Evolutionary conservation across 2,329 filamentous ascomycete species (phyloP).

Genomic region (Botrytis hyacinthi): DNA sequence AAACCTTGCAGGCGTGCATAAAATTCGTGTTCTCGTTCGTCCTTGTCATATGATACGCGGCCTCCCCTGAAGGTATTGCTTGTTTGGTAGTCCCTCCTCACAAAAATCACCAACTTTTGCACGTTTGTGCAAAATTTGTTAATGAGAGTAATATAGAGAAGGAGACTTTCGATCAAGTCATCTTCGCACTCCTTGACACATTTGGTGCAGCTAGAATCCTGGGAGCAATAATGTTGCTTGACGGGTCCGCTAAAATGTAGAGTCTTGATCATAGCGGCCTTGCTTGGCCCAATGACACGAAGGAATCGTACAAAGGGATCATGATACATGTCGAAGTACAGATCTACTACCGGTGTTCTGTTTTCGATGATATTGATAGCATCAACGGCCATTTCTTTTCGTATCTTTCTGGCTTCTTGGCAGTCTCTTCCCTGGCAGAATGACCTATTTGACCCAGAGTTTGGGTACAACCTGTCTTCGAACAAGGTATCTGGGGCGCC

Average conservation of each 20-base stretch:
- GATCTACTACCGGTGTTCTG: background rate
- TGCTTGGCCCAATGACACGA: background rate
- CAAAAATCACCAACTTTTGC: background rate
- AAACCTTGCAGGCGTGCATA: background rate
- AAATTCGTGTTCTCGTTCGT: background rate
- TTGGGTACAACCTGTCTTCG: background rate
- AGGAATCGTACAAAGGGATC: background rate
- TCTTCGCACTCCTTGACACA: fast-evolving
- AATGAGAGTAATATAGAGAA: background rate
- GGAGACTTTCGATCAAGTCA: background rate
- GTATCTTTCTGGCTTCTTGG: background rate
- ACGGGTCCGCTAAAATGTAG: background rate
- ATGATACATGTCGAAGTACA: background rate
- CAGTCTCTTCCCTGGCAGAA: background rate
- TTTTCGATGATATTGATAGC: background rate
- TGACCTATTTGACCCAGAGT: background rate
- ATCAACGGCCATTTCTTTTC: background rate
- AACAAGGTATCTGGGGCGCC: background rate
- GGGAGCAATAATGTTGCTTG: background rate
- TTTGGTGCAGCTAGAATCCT: background rate
- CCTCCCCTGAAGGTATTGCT: fast-evolving
- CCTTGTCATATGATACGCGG: background rate
- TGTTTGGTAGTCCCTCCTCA: background rate
- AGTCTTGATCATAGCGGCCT: background rate
- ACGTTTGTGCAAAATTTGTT: background rate